Base-by-base conservation (phyloP, 2,329 filamentous ascomycete genomes). In the Parascedosporium putredinis region DNA sequence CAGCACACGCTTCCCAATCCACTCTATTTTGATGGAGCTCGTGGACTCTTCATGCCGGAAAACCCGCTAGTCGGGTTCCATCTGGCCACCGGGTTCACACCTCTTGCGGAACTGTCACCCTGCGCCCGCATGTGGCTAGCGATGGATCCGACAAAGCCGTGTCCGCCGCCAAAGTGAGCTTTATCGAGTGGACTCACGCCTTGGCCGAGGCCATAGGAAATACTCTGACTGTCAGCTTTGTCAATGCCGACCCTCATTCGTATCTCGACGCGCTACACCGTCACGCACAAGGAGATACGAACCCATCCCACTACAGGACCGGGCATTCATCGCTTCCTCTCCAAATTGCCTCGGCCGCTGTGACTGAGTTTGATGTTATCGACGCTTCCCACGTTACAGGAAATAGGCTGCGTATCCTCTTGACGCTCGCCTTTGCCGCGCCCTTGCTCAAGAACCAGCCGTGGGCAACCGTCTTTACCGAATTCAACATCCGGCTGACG, bases 31-130 rank as follows among this genome's bases (percentile, higher is more conserved):
- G 16, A 25, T 9, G 16, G 20, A 5, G 4, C 25, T 5, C 24
- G 22, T 16, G 47, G 25, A 9, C 3, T 49, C 9, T 8, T 42
- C 8, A 25, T 49, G 16, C 47, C 47, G 8, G 47, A 49, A 38
- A 49, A 81, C 52, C 78, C 79, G 0, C 53, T 79, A 0, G 56
- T 73, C 5, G 72, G 77, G 1, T 83, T 76, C 51, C 78, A 83
- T 59, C 65, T 82, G n/a, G 73, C 75, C 2, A 62, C 68, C 1
- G 73, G 69, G 2, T 69, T 66, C 51, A 64, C 66, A 2, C 56
- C 64, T 0, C 60, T 74, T 2, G 55, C 62, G 0, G 57, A 66
- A 3, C 47, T 54, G 1, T 74, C 71, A 1, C 69, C 72, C 58
- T 75, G 22, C 59, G 59, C 5, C 55, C 61, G 1, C 43, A 54